A percentile compares a stretch with the other conserved stretches of the same genome.
These are phyloP conservation scores for Pachyrhizus erosus DNA, from an alignment of 306 rosid genomes.

Conservation along the genomic window DNA sequence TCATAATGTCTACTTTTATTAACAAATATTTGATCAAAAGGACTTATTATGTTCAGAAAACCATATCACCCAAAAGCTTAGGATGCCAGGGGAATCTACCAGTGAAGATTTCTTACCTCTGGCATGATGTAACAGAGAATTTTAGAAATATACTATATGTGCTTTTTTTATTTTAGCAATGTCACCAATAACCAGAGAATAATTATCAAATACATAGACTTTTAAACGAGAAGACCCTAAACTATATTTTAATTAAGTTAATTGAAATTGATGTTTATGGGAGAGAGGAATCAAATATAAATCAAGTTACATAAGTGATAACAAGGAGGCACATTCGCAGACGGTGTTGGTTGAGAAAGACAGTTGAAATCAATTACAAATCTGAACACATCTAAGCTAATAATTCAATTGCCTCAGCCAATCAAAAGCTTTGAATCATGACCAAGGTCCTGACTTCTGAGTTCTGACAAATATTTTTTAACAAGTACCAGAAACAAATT, in stretches of 20 bases:
- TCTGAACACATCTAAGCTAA: background rate
- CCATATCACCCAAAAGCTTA: background rate
- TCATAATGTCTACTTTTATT: background rate
- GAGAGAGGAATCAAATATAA: background rate
- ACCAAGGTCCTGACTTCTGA: background rate
- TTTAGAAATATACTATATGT: background rate
- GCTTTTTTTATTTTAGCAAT: background rate
- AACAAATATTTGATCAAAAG: background rate
- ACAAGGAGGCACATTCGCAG: background rate
- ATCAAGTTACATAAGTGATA: background rate
- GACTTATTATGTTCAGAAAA: background rate
- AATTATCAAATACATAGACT: background rate
- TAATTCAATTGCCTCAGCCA: background rate
- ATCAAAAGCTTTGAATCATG: conserved; percentile 1
- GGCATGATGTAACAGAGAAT: background rate
- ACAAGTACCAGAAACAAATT: background rate
- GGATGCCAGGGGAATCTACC: background rate
- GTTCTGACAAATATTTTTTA: background rate
- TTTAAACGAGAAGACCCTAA: background rate
- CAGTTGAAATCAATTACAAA: background rate
- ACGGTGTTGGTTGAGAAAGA: background rate
- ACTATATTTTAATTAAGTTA: background rate
- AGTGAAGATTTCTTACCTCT: background rate
- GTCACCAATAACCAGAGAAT: conserved; percentile 3
- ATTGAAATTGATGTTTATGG: background rate